Base-by-base conservation (phyloP, 2,329 filamentous ascomycete species). In the Monosporascus sp. region DNA sequence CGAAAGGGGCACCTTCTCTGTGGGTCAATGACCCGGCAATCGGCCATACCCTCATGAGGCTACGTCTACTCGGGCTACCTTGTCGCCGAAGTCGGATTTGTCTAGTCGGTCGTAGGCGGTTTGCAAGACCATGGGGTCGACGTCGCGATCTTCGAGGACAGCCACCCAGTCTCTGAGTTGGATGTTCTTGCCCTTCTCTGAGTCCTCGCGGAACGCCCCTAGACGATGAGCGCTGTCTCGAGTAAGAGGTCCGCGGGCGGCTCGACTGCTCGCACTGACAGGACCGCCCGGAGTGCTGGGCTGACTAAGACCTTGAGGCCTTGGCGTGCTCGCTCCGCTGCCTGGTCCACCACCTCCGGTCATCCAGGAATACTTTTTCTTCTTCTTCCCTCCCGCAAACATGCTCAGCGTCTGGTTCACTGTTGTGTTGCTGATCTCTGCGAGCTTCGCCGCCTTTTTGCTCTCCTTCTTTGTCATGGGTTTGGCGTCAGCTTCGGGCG, bases 401-500 rank as follows among this genome's bases (percentile, higher is more conserved):
- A 90, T 82, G 57, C 83, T 85, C 51, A 89, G 89, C 0, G 92
- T 96, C 52, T 85, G 79, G 67, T 97, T 96, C 25, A 93, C 90
- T 57, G 87, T 88, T 22, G 86, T 84, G 59, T 93, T 90, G 59
- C 87, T 88, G 54, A 87, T 87, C 65, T 95, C 90, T 0, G 85
- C 88, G 22, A 86, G 81, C 62, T 88, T 89, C 3, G 78, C 86
- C n/a, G 85, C 82, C 70, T 87, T 90, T 66, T 87, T 83, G 56
- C 77, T 79, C 68, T 96, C 91, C 73, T 97, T 97, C 77, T 97
- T 97, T 5, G 87, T 88, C 50, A 89, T 79, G 3, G 84, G 79
- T 69, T 91, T 93, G 59, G 52, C 27, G 11, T 68, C 67, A 25
- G 82, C 78, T 51, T 88, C 86, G 1, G 85, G 80, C 1, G 86